phyloP scores from a whole-genome alignment of 1,284 basidiomycete species.

The Wolfiporia cocos region DNA sequence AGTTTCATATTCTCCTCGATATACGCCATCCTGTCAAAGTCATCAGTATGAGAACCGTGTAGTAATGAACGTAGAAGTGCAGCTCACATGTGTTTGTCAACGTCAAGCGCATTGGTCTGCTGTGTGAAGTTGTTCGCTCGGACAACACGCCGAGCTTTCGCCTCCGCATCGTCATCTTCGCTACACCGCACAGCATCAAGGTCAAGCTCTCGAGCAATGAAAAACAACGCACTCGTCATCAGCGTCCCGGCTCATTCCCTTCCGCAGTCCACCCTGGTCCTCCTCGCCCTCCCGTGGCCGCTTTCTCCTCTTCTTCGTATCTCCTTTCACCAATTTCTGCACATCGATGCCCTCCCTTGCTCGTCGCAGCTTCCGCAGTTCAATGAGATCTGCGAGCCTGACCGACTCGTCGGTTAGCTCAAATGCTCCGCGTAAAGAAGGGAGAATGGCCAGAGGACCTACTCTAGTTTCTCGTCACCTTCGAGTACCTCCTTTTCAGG shows the following conservation, averaged over 20 bases:
- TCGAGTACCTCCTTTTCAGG: conserved; percentile 30
- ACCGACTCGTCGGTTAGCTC: background rate
- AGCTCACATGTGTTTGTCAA: conserved; percentile 94
- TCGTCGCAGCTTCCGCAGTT: conserved; percentile 75
- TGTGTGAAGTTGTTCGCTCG: conserved; percentile 92
- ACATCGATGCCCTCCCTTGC: conserved; percentile 83
- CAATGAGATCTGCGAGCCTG: conserved; percentile 79
- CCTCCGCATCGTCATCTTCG: conserved; percentile 58
- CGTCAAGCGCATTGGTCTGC: conserved; percentile 92
- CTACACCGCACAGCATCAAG: conserved; percentile 24
- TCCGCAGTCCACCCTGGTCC: conserved; percentile 49
- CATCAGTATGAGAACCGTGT: background rate
- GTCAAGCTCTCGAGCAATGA: background rate
- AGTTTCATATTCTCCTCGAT: conserved; percentile 91
- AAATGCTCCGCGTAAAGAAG: conserved; percentile 1
- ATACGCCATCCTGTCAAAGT: conserved; percentile 81
- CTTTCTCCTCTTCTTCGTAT: conserved; percentile 67
- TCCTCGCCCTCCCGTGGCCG: conserved; percentile 45
- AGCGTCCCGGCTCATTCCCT: conserved; percentile 39
- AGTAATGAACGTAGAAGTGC: conserved; percentile 1
- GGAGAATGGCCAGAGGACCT: conserved; percentile 24
- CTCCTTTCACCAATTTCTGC: conserved; percentile 80
- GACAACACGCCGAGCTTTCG: conserved; percentile 69
- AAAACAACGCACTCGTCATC: conserved; percentile 51
- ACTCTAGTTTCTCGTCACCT: conserved; percentile 40